phyloP scores from a whole-genome alignment of 2,329 filamentous ascomycete genomes.

The Xylariales sp. region DNA sequence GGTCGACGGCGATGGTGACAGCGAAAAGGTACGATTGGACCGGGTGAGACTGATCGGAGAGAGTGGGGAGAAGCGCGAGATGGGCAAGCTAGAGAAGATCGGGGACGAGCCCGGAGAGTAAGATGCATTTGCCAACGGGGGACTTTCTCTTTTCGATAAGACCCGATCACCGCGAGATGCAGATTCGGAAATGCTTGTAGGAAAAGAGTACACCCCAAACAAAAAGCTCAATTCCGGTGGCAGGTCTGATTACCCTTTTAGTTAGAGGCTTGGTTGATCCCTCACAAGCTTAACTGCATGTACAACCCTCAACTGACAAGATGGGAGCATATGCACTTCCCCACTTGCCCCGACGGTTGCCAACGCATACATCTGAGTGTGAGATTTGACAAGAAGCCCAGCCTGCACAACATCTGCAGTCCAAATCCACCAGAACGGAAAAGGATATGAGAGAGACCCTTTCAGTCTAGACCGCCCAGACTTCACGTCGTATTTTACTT shows the following conservation, averaged over 20 bases:
- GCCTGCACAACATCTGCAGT: too few relatives aligned
- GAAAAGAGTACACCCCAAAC: not conserved
- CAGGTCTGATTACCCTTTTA: slow-evolving; percentile 4
- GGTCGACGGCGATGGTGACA: slow-evolving; percentile 75
- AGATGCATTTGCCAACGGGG: slow-evolving; percentile 8
- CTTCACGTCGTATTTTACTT: too few relatives aligned
- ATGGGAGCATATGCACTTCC: too few relatives aligned
- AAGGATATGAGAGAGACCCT: too few relatives aligned
- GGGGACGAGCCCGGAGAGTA: slow-evolving; percentile 67
- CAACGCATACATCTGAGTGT: too few relatives aligned
- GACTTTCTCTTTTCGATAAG: slow-evolving; percentile 1
- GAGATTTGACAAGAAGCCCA: too few relatives aligned
- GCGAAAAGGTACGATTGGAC: slow-evolving; percentile 82
- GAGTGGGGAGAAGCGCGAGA: slow-evolving; percentile 83
- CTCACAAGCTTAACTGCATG: too few relatives aligned
- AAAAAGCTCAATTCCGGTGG: slow-evolving; percentile 6
- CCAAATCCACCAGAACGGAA: too few relatives aligned
- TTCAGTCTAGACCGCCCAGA: too few relatives aligned
- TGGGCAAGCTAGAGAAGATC: slow-evolving; percentile 94
- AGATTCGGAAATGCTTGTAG: slow-evolving; percentile 4
- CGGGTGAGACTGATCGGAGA: slow-evolving; percentile 80
- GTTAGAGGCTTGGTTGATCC: not conserved
- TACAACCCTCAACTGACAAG: too few relatives aligned
- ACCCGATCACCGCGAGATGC: slow-evolving; percentile 9
- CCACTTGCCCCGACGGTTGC: too few relatives aligned